phyloP scores from a whole-genome alignment of 2,329 filamentous ascomycete genomes.

The Epichloe sylvatica region DNA sequence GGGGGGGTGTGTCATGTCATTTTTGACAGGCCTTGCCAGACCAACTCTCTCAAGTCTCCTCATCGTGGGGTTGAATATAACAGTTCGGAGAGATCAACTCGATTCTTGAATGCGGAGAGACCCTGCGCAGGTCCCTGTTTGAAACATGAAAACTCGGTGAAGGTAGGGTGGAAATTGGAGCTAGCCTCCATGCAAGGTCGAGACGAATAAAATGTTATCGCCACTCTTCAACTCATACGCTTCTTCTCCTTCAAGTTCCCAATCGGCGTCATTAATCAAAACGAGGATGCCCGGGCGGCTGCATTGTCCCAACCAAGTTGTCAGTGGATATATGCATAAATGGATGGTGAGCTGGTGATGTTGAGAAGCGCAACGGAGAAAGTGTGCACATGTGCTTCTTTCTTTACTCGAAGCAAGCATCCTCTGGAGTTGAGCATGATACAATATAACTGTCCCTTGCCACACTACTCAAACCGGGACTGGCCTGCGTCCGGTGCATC shows the following conservation, averaged over 20 bases:
- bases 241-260: constrained; percentile 94
- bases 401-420: not conserved
- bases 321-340: constrained; percentile 9
- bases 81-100: not conserved
- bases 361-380: not conserved
- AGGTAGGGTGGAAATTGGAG: not conserved
- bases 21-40: not conserved
- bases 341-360: not conserved
- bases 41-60: not conserved
- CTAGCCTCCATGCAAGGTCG: constrained; percentile 85
- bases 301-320: constrained; percentile 3
- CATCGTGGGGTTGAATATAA: not conserved
- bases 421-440: no score
- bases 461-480: not conserved
- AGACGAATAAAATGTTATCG: constrained; percentile 92
- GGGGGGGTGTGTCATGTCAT: no score
- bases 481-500: not conserved
- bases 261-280: constrained; percentile 94
- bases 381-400: not conserved
- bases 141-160: not conserved
- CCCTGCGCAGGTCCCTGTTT: not conserved
- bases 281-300: constrained; percentile 93
- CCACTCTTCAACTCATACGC: constrained; percentile 67
- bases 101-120: not conserved
- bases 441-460: not conserved